These are phyloP conservation scores for Phalaenopsis hybrid DNA, from an alignment of 116 monocot genomes.

Conservation along the genomic window DNA sequence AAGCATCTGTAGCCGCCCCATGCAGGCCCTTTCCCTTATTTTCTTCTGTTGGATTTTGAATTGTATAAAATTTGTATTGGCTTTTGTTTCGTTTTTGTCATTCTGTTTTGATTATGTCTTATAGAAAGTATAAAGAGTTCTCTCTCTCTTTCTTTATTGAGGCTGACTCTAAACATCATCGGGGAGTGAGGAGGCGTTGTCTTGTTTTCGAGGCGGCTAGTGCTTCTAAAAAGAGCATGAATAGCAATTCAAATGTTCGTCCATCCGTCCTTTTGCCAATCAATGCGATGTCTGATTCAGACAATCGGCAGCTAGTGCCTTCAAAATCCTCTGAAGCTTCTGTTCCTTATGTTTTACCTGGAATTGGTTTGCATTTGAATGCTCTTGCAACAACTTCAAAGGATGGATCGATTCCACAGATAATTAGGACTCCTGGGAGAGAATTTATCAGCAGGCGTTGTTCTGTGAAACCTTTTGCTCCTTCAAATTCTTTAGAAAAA, in stretches of 20 bases:
- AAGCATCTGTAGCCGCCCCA: background rate
- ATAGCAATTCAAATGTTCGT: slow-evolving; percentile 9
- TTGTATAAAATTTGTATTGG: background rate
- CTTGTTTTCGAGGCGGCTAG: slow-evolving; percentile 68
- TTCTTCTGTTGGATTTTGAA: background rate
- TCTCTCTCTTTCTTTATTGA: slow-evolving; percentile 16
- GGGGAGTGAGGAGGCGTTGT: slow-evolving; percentile 72
- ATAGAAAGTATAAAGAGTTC: background rate
- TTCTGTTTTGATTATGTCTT: background rate
- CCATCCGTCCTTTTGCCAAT: slow-evolving; percentile 24
- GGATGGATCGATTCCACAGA: slow-evolving; percentile 31
- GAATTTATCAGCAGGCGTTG: slow-evolving; percentile 20
- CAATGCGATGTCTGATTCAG: slow-evolving; percentile 22
- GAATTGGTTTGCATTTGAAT: slow-evolving; percentile 93
- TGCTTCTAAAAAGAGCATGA: slow-evolving; percentile 22
- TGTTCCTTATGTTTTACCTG: slow-evolving; percentile 37
- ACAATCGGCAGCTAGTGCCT: slow-evolving; percentile 10
- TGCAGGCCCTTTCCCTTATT: background rate
- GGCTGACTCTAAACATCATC: slow-evolving; percentile 60
- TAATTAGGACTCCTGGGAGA: slow-evolving; percentile 31
- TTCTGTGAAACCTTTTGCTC: slow-evolving; percentile 19
- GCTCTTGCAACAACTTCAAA: slow-evolving; percentile 54
- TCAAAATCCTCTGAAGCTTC: slow-evolving; percentile 28
- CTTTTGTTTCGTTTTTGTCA: background rate
- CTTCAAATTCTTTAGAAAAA: slow-evolving; percentile 17